These are phyloP conservation scores for Phytophthora brassicae DNA, from an alignment of 352 stramenopile genomes.

Conservation along the genomic window DNA sequence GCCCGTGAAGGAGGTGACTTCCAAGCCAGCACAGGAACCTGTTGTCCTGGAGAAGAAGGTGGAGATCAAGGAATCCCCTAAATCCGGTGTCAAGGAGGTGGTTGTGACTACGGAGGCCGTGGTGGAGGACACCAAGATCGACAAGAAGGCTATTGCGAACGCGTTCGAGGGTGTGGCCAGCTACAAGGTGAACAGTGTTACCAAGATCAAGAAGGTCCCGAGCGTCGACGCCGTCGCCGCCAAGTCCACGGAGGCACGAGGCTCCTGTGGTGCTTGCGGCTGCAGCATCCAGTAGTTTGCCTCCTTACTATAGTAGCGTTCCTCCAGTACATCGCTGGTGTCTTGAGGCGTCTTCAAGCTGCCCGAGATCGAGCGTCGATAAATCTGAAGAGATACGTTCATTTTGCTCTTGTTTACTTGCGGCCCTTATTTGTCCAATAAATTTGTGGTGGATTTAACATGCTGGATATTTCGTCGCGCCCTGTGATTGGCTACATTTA, in stretches of 20 bases:
- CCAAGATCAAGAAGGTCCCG: conserved; percentile 27
- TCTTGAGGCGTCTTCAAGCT: background rate
- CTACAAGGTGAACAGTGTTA: conserved; percentile 43
- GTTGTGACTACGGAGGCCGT: conserved; percentile 17
- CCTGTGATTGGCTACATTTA: conserved; percentile 16
- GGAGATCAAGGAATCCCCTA: conserved; percentile 8
- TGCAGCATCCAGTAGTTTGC: conserved; percentile 37
- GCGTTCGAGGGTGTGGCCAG: conserved; percentile 37
- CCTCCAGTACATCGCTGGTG: background rate
- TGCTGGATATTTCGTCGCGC: conserved; percentile 7
- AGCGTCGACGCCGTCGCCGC: conserved; percentile 21
- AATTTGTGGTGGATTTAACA: conserved; percentile 13
- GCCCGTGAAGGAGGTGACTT: conserved; percentile 16
- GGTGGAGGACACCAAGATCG: conserved; percentile 21
- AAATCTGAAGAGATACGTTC: conserved; percentile 13
- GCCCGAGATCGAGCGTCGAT: background rate
- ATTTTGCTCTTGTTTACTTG: background rate
- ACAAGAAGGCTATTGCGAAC: conserved; percentile 34
- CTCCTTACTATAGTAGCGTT: conserved; percentile 20
- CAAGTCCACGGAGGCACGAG: conserved; percentile 22
- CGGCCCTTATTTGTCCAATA: too few species aligned
- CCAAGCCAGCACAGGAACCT: conserved; percentile 12
- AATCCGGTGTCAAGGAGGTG: conserved; percentile 22
- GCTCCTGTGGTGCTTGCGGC: conserved; percentile 30
- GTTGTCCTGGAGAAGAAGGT: conserved; percentile 13